Percentiles rank a stretch among this genome's conserved stretches.
phyloP scores from a whole-genome alignment of 371 early-diverging fungal genomes.

The Mucor plumbeus region DNA sequence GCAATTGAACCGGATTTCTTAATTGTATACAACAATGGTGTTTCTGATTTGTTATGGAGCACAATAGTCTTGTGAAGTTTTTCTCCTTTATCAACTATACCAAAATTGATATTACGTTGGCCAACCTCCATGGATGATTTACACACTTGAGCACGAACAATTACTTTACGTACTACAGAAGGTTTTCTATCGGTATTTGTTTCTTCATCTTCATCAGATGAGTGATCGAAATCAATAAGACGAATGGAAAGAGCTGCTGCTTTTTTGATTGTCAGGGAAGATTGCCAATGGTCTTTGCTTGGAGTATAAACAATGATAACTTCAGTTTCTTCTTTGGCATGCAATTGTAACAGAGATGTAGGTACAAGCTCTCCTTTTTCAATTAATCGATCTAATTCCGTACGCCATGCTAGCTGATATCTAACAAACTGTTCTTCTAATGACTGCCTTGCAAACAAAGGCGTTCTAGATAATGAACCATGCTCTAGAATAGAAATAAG shows the following conservation, averaged over 20 bases:
- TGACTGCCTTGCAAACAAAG: slow-evolving; percentile 67
- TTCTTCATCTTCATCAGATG: slow-evolving; percentile 57
- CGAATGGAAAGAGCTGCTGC: slow-evolving; percentile 79
- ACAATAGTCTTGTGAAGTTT: slow-evolving; percentile 84
- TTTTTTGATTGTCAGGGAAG: slow-evolving; percentile 71
- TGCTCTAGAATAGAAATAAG: slow-evolving; percentile 67
- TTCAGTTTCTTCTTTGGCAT: slow-evolving; percentile 66
- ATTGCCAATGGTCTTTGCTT: slow-evolving; percentile 49
- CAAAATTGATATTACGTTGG: slow-evolving; percentile 97
- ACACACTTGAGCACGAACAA: slow-evolving; percentile 83
- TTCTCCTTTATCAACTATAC: slow-evolving; percentile 86
- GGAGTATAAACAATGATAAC: slow-evolving; percentile 83
- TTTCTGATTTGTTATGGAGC: slow-evolving; percentile 88
- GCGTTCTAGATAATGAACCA: slow-evolving; percentile 62
- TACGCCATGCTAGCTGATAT: slow-evolving; percentile 50
- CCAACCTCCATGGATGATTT: slow-evolving; percentile 90
- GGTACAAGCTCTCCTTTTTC: slow-evolving; percentile 74
- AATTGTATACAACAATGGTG: slow-evolving; percentile 87
- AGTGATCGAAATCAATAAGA: slow-evolving; percentile 79
- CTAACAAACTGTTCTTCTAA: slow-evolving; percentile 27
- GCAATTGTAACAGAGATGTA: slow-evolving; percentile 62
- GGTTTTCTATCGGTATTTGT: slow-evolving; percentile 62
- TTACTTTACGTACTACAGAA: slow-evolving; percentile 85
- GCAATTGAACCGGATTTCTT: slow-evolving; percentile 95
- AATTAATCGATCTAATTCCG: slow-evolving; percentile 77